Conservation (phyloP, 1,139 yeast genomes). For the Zygotorulaspora mrakii region DNA sequence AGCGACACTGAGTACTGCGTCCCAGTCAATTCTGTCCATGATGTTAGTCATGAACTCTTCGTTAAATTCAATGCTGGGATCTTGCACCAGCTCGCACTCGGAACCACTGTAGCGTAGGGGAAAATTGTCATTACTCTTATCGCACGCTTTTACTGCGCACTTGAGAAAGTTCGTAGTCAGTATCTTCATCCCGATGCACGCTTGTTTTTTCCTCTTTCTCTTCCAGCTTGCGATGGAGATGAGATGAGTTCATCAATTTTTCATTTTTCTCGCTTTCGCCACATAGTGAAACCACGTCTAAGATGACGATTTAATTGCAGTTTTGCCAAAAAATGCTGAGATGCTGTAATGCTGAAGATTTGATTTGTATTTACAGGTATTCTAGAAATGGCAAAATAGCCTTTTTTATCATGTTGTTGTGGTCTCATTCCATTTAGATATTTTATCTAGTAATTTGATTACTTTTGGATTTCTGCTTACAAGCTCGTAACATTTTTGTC, state of each 20-base stretch:
- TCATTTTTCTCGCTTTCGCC: conserved; percentile 6
- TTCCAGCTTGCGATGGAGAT: not conserved
- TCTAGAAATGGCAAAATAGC: too few species aligned
- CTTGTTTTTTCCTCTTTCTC: not conserved
- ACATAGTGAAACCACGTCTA: not conserved
- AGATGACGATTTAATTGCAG: too few species aligned
- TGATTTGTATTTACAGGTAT: conserved; percentile 1
- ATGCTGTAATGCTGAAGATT: not conserved
- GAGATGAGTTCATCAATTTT: conserved; percentile 6
- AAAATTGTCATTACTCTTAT: conserved; percentile 67
- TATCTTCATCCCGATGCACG: conserved; percentile 61
- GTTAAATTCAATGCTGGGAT: conserved; percentile 74
- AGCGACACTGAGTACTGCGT: conserved; percentile 74
- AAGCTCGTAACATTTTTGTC: conserved; percentile 16
- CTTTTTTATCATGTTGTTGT: not conserved
- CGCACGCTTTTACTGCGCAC: conserved; percentile 85
- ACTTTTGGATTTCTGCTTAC: conserved; percentile 19
- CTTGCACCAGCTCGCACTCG: conserved; percentile 67
- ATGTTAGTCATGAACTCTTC: conserved; percentile 76
- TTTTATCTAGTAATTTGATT: conserved; percentile 16
- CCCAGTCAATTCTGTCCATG: conserved; percentile 84
- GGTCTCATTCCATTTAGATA: conserved; percentile 16
- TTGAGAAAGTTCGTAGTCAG: conserved; percentile 92
- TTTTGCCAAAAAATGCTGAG: not conserved
- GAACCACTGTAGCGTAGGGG: conserved; percentile 61